Percentiles rank a stretch among this genome's conserved stretches.
Evolutionary conservation across 306 rosid genomes (phyloP).

Genomic region (Trichosanthes cucumerina): DNA sequence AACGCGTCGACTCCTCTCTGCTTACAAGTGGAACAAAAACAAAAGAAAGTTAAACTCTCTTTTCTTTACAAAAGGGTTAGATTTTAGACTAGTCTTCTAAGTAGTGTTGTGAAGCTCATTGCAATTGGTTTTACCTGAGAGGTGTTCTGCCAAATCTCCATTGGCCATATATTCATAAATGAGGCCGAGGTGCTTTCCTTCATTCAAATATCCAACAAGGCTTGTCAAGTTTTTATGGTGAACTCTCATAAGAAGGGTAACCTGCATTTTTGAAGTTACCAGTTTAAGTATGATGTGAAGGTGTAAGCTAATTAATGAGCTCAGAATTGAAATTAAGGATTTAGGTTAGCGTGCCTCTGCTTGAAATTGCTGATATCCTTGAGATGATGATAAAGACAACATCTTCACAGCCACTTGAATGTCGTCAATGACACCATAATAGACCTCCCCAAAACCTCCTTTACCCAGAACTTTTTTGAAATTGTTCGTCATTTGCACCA

Average conservation of each 20-base stretch:
- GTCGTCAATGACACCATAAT: constrained; percentile 27
- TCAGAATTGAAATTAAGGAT: neutral
- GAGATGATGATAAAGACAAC: constrained; percentile 23
- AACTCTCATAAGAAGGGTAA: constrained; percentile 25
- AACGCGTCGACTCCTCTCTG: constrained; percentile 4
- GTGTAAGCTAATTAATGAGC: neutral
- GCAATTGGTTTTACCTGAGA: constrained; percentile 7
- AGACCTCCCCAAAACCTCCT: constrained; percentile 54
- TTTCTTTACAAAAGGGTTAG: neutral
- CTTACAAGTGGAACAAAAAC: neutral
- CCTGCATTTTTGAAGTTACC: constrained; percentile 19
- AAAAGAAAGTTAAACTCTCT: neutral
- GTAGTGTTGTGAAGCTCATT: neutral
- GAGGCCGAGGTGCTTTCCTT: constrained; percentile 12
- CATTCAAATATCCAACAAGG: constrained; percentile 28
- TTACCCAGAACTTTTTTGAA: constrained; percentile 33
- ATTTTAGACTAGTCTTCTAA: neutral
- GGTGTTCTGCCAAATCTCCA: constrained; percentile 16
- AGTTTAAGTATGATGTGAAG: neutral
- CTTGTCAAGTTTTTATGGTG: constrained; percentile 26
- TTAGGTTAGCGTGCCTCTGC: constrained; percentile 30
- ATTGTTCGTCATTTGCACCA: constrained; percentile 28
- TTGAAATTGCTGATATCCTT: constrained; percentile 30
- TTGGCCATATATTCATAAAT: constrained; percentile 26
- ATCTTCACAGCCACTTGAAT: constrained; percentile 50